Evolutionary conservation across 345 rosid species (phyloP), one percentile per base, ranked within the genome.

Genomic region (Eucalyptus sp.): DNA sequence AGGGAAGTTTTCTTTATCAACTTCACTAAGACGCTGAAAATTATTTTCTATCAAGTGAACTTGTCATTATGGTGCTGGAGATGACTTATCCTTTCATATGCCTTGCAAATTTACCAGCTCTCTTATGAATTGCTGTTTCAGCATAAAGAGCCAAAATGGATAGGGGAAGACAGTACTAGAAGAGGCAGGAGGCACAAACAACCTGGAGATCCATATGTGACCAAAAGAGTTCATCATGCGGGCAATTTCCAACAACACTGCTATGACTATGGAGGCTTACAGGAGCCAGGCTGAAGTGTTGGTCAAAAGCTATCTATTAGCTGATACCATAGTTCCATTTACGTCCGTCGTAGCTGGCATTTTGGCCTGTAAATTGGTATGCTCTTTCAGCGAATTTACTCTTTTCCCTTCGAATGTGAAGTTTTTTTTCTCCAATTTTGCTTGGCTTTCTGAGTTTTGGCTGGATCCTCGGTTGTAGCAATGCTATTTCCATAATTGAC

Each of bases 311-410:
- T 95, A 96, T 91, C 66, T 97, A 86, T 91, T 95, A 51, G 92
- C 97, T 37, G 94, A 93, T 91, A 93, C 97, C 54, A 94, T 91
- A 90, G 91, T 96, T 89, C 97, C 99, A 51, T 96, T 94, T 92
- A 94, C 99, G 71, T 95, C 99, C 37, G 79, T 97, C 87, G 90
- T 97, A 86, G 91, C 91, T 81, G 99, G 99, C 89, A 92, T 96
- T 88, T 89, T 93, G 90, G 95, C 97, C 91, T 95, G 97, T 93
- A 97, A 96, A 93, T 91, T 94, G 99, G 98, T 97, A 93, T 86
- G n/a, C 62, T 79, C 89, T 58, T 76, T 52, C 86, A 37, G n/a
- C 10, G 14, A 71, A 52, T 68, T 51, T 43, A 43, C 41, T 58
- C 52, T 33, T 50, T 85, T 27, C n/a, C 66, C 46, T 20, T 86